Percentiles rank a stretch among this genome's conserved stretches.
phyloP scores from a whole-genome alignment of 257 asterid species.

The Lavandula angustifolia region DNA sequence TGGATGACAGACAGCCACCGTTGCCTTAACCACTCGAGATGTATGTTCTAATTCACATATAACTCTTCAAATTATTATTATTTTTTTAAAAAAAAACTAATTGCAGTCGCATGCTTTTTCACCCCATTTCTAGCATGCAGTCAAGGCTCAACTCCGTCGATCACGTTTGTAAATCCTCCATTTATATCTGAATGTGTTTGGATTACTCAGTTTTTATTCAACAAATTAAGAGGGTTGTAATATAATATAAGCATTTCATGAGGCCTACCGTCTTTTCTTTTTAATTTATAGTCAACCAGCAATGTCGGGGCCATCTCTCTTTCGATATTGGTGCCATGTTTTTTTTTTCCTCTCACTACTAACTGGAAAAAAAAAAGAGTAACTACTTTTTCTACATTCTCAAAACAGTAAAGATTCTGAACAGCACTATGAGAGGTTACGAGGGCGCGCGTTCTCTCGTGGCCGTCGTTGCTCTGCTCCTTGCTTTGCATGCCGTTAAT shows the following conservation, averaged over 20 bases:
- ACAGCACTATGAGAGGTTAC: conserved; percentile 47
- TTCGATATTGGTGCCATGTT: background rate
- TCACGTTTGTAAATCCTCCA: conserved; percentile 14
- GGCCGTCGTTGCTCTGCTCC: conserved; percentile 33
- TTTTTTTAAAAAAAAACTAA: conserved; percentile 10
- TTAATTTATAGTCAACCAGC: too few relatives aligned
- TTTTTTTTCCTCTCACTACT: background rate
- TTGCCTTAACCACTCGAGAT: too few relatives aligned
- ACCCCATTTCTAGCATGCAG: conserved; percentile 24
- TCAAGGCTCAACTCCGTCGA: conserved; percentile 25
- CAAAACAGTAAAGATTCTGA: background rate
- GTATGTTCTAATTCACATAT: too few relatives aligned
- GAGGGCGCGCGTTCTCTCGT: conserved; percentile 39
- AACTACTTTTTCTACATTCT: conserved; percentile 18
- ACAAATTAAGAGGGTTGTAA: too few relatives aligned
- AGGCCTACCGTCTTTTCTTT: too few relatives aligned
- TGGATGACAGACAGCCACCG: too few relatives aligned
- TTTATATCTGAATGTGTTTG: background rate
- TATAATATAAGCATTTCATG: too few relatives aligned
- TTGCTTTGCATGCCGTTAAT: conserved; percentile 39
- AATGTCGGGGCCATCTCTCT: too few relatives aligned
- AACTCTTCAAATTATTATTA: conserved; percentile 1
- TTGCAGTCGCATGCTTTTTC: conserved; percentile 28
- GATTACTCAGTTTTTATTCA: too few relatives aligned
- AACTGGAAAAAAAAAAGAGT: conserved; percentile 10